Evolutionary conservation across 176 grass and related monocot species (phyloP), one percentile per base, ranked within the genome.

Genomic region (Bromus sterilis): DNA sequence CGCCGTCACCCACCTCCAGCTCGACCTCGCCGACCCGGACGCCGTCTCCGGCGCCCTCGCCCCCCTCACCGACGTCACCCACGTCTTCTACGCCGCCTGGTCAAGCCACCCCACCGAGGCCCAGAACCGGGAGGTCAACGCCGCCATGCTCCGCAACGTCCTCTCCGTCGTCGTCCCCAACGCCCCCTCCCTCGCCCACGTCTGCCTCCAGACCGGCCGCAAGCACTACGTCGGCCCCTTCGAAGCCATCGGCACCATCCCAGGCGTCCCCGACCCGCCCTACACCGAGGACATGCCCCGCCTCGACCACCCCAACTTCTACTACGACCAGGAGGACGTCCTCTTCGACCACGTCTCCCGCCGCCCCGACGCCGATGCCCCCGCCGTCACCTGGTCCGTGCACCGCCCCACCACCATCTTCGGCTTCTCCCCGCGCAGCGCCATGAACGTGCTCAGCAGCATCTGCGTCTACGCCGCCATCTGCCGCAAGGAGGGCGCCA

Each of bases 361-460:
- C 56, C 78, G 76, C 23, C 71, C 42, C 23, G 71, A 80, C 18
- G 48, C n/a, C n/a, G n/a, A n/a, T n/a, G n/a, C n/a, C n/a, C n/a
- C n/a, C n/a, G n/a, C 48, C 7, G 48, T 53, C 48, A 53, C 2
- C 48, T 53, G 48, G 48, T 53, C 48, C 48, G 81, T 93, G 15
- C 88, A 95, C 66, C 93, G 93, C 16, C 93, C 93, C 21, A 51
- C 77, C 9, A 9, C 12, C 46, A 56, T 97, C 75, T 91, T 97
- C 30, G 93, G 93, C 0, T 97, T 91, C 88, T 89, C 93, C 40
- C 90, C 93, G 0, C 79, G 84, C 18, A 85, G 90, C 77, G 68
- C 74, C 59, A 97, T 82, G 83, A 97, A 97, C 66, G 18, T 97
- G 35, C 35, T 97, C 32, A 83, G 80, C 62, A 90, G 77, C 64